phyloP scores from a whole-genome alignment of 2,329 filamentous ascomycete species.

The Neofusicoccum kwambonambiense region DNA sequence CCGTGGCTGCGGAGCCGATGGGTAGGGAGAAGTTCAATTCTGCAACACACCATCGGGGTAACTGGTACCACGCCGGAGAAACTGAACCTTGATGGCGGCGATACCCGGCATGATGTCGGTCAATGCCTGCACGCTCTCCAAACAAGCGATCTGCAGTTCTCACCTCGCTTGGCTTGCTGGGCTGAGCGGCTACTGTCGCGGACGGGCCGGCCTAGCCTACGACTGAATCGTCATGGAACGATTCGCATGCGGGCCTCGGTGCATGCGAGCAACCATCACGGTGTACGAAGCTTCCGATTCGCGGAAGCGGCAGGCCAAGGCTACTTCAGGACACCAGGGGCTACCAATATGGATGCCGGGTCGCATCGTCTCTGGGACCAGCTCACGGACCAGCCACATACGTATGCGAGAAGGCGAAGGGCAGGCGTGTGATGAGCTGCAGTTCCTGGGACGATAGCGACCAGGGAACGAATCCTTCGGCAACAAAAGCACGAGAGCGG shows the following conservation, averaged over 20 bases:
- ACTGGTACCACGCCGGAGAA: neutral
- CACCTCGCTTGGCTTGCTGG: neutral
- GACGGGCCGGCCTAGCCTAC: neutral
- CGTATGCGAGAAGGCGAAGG: neutral
- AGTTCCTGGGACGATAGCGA: too few relatives aligned
- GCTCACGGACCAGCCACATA: neutral
- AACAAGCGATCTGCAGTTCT: neutral
- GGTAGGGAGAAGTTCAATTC: neutral
- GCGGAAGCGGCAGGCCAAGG: neutral
- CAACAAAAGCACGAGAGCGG: too few relatives aligned
- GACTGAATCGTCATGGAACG: neutral
- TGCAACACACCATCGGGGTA: neutral
- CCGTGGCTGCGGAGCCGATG: neutral
- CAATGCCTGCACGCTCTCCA: neutral
- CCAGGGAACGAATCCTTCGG: neutral
- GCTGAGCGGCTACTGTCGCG: neutral
- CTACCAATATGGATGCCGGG: too few relatives aligned
- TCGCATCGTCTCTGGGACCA: too few relatives aligned
- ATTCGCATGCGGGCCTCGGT: neutral
- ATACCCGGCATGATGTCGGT: neutral
- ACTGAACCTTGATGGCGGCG: neutral
- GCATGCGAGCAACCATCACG: neutral
- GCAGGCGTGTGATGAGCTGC: neutral
- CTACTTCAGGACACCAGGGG: too few relatives aligned
- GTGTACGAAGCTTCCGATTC: neutral